Conservation (phyloP, 805 yeast genomes). For the Saturnispora diversa region DNA sequence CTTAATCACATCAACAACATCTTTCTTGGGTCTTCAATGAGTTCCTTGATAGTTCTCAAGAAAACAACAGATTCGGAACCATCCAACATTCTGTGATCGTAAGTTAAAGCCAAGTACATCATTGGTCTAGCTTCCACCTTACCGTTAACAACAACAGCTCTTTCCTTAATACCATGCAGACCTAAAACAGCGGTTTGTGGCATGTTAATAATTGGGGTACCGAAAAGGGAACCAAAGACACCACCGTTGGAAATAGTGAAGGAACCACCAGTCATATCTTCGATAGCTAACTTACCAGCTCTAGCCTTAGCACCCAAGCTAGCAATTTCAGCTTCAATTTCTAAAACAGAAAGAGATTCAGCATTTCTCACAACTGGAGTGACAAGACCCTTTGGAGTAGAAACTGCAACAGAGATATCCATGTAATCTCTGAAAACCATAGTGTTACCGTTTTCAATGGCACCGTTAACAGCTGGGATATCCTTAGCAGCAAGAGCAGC, state of each 20-base stretch:
- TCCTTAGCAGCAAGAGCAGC: slow-evolving; percentile 88
- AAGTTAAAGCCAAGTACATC: slow-evolving; percentile 98
- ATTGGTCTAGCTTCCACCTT: slow-evolving; percentile 95
- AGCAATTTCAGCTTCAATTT: slow-evolving; percentile 80
- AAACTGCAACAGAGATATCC: slow-evolving; percentile 94
- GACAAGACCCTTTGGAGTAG: slow-evolving; percentile 98
- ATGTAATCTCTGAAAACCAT: slow-evolving; percentile 94
- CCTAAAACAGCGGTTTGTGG: slow-evolving; percentile 99
- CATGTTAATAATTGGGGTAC: slow-evolving; percentile 96
- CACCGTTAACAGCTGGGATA: slow-evolving; percentile 90
- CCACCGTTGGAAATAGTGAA: slow-evolving; percentile 99
- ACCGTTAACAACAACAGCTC: slow-evolving; percentile 88
- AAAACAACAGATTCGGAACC: slow-evolving; percentile 99
- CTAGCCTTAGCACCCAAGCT: slow-evolving; percentile 86
- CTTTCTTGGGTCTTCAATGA: slow-evolving; percentile 97
- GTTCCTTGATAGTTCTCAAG: slow-evolving; percentile 90
- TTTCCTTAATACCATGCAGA: slow-evolving; percentile 93
- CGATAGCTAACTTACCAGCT: slow-evolving; percentile 91
- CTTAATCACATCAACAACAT: slow-evolving; percentile 55
- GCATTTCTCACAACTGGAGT: slow-evolving; percentile 98
- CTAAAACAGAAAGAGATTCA: slow-evolving; percentile 81
- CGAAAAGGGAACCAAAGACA: slow-evolving; percentile 94
- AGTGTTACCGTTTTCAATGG: slow-evolving; percentile 86
- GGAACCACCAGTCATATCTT: slow-evolving; percentile 99
- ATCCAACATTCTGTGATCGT: slow-evolving; percentile 95